Evolutionary conservation across 805 yeast genomes (phyloP), one percentile per base, ranked within the genome.

Genomic region (Debaryomyces hansenii): DNA sequence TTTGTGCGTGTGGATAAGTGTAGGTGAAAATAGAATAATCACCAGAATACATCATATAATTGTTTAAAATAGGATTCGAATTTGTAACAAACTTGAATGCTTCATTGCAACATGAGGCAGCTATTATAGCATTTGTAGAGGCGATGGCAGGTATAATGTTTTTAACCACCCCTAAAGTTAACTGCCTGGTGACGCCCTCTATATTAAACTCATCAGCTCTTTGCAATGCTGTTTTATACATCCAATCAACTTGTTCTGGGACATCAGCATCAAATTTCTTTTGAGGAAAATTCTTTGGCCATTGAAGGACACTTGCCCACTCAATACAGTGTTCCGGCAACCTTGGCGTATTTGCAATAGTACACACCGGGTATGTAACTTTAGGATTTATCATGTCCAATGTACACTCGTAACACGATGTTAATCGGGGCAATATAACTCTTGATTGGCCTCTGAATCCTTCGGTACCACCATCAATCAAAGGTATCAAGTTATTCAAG

Each of bases 391-490:
- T 70, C 63, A 95, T 77, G 48, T 84, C 87, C 44, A 88, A 70
- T 4, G 96, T 87, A 59, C 99, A 92, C 62, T 92, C 98, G 69
- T 89, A 92, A 66, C 99, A 92, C 0, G 97, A 86, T 0, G 92
- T 82, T 27, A 90, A 65, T 0, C 89, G 82, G 0, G 99, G 98
- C 14, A 90, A 66, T 33, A 92, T 90, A 11, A 90, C 85, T 57
- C 96, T 83, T 11, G 90, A 79, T 58, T 92, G 96, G 2, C 99
- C 99, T 53, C 87, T 79, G 59, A 92, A 85, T 0, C 97, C 97
- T 60, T 92, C 98, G 0, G 96, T 87, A 2, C 97, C 99, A 4
- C 97, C 97, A 62, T 92, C 99, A 12, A 94, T 82, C 60, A 92
- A 48, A 1, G 78, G 78, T 2, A 72, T 63, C 14, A 72, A 45